Percentiles rank a stretch among this genome's conserved stretches.
Evolutionary conservation across 2,329 filamentous ascomycete genomes (phyloP).

Genomic region (Trichoderma oligosporum): DNA sequence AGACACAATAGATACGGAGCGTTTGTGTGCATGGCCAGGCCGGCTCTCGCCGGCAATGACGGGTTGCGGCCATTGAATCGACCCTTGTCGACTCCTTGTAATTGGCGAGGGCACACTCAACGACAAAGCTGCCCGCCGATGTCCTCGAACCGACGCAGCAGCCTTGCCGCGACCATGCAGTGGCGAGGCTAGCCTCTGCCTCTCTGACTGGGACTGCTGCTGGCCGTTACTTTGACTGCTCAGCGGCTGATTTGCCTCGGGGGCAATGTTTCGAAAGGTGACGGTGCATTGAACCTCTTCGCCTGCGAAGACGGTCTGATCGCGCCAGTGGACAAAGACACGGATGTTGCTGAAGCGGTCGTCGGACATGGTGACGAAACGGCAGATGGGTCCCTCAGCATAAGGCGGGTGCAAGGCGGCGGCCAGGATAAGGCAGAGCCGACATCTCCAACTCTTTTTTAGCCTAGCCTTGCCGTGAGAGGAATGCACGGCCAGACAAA

Average conservation of each 20-base stretch:
- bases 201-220: conserved; percentile 29
- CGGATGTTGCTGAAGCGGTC: conserved; percentile 70
- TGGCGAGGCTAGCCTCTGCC: conserved; percentile 42
- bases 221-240: background rate
- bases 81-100: conserved; percentile 44
- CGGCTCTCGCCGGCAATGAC: conserved; percentile 31
- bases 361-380: conserved; percentile 46
- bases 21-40: conserved; percentile 60
- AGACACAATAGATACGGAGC: conserved; percentile 79
- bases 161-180: conserved; percentile 42
- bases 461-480: conserved; percentile 21
- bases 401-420: conserved; percentile 29
- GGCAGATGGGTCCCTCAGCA: conserved; percentile 29
- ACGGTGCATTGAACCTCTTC: conserved; percentile 95
- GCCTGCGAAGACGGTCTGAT: conserved; percentile 91
- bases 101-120: conserved; percentile 50
- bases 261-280: conserved; percentile 84
- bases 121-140: conserved; percentile 62
- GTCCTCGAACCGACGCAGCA: conserved; percentile 49
- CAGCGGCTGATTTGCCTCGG: conserved; percentile 37
- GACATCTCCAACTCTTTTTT: conserved; percentile 37
- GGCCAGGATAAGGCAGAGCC: conserved; percentile 27
- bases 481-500: conserved; percentile 1
- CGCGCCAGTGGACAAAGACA: conserved; percentile 92
- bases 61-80: conserved; percentile 46